Evolutionary conservation across 768 basidiomycete species (phyloP), one percentile per base, ranked within the genome.

Genomic region (Russula earlei): DNA sequence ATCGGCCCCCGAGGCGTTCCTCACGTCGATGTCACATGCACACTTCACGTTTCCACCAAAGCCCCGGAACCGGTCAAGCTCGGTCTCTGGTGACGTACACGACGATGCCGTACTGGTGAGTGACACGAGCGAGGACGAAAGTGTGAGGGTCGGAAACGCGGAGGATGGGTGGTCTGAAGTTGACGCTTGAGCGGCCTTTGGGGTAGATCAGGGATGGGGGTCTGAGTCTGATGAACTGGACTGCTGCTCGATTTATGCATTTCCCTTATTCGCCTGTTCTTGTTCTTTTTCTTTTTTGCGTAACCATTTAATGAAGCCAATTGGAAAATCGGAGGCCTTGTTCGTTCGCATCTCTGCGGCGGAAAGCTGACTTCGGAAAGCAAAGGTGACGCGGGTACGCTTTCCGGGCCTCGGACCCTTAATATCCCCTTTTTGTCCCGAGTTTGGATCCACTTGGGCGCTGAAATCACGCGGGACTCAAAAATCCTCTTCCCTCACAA

Each of bases 31-130:
- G 36, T 49, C 52, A 2, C 52, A 44, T 27, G 57, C 54, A 17
- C 57, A 58, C 3, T 58, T 58, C 36, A 54, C 52, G 0, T 58
- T 58, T 38, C 56, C 56, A 5, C 56, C 56, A 8, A 53, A 43
- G 22, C 47, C 52, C 0, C 31, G 1, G 11, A 15, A 46, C 24
- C 24, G 47, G 4, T 5, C 40, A 10, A 14, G 15, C 24, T 17
- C 57, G 7, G 19, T 8, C n/a, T 11, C 47, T 9, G 47, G 47
- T 19, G 25, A 14, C 17, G 17, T 27, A 24, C 41, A 45, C 1
- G 57, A 49, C 4, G 56, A 54, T 33, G 52, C 17, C 14, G 52
- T 58, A 24, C 36, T 58, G 17, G 52, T 49, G 20, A 46, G 49
- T 10, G 15, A 31, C 8, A 49, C 57, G 19, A 48, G 42, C n/a